Base-by-base conservation (phyloP, 208 protist species). In the Crithidia sp. region DNA sequence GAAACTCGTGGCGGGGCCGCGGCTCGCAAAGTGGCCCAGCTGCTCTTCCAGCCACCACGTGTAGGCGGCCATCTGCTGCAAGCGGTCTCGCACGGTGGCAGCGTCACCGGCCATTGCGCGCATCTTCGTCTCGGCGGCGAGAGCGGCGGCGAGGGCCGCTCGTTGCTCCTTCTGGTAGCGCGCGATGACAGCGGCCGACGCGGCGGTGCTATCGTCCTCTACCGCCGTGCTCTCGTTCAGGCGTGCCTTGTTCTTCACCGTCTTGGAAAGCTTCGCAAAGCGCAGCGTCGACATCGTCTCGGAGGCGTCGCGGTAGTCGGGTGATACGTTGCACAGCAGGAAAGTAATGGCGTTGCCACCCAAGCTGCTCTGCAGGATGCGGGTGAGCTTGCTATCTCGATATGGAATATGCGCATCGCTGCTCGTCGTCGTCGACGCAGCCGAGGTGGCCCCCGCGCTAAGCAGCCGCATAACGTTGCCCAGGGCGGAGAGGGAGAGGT, bases 321-420 rank as follows among this genome's bases (percentile, higher is more conserved):
- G 91, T 4, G 88, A 88, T 3, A 97, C 58, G 63, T 87, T 95
- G 71, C 84, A 92, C 43, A 99, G 80, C 7, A 99, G 77, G 13
- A 84, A 79, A 2, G 82, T 90, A 10, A 90, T 61, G 13, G 88
- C 82, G 62, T 94, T 95, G 39, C 88, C 89, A 39, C 86, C 89
- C 14, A 99, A 86, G 67, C 88, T 89, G 75, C 91, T 84, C 56
- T 89, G 81, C 49, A 99, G 81, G 1, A 98, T 69, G 50, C 81
- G 81, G 16, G 97, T 98, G 52, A 99, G 91, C 67, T 97, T 98
- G 57, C 79, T 89, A 68, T 96, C 90, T 36, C 96, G 88, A 69
- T 94, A 98, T 2, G 94, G 93, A n/a, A 97, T 83, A 71, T 95
- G 84, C 40, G 50, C 36, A 4, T 59, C 55, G 61, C 2, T 55